Evolutionary conservation across 2,329 filamentous ascomycete genomes (phyloP), one percentile per base, ranked within the genome.

Genomic region (Harringtonia aguacate): DNA sequence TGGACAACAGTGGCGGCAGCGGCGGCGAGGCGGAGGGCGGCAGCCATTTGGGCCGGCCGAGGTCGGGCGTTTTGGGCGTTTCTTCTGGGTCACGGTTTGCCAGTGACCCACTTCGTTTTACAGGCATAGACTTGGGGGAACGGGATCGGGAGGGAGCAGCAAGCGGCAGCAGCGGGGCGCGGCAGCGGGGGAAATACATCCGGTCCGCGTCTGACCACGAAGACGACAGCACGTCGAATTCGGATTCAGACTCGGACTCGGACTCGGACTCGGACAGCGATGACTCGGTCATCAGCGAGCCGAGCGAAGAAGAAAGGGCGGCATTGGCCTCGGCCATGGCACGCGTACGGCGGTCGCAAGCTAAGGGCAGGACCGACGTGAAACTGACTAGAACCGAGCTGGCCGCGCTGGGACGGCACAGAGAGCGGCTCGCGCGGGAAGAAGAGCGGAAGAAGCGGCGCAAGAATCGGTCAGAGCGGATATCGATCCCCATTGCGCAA

Each of bases 351-450:
- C 76, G 79, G 51, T 87, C 89, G 15, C 80, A 86, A 58, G 77
- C 77, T 50, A 79, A 79, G 56, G 88, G 88, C 50, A 83, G 81
- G 61, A 70, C 73, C 36, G 85, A 94, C 46, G 86, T 95, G 45
- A 84, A 81, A 58, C 73, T 97, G 50, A 87, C 75, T 53, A 76
- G 81, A 55, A 79, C 84, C 43, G 89, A 95, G 61, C 69, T 95
- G 53, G 83, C 81, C 49, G 88, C 87, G 38, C 70, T 94, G 53
- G 83, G 90, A 58, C 76, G 79, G 50, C 71, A 74, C 55, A 67
- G 75, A 49, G 76, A 79, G 58, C 76, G 81, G 46, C 65, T 79
- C 54, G 67, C 73, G 52, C 67, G 68, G 29, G 64, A 66, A 33
- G 64, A 68, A 42, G 49, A 58, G 53, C 49, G 51, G 39, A 38